Evolutionary conservation across 805 yeast genomes (phyloP).

Genomic region (Metschnikowia shivogae): DNA sequence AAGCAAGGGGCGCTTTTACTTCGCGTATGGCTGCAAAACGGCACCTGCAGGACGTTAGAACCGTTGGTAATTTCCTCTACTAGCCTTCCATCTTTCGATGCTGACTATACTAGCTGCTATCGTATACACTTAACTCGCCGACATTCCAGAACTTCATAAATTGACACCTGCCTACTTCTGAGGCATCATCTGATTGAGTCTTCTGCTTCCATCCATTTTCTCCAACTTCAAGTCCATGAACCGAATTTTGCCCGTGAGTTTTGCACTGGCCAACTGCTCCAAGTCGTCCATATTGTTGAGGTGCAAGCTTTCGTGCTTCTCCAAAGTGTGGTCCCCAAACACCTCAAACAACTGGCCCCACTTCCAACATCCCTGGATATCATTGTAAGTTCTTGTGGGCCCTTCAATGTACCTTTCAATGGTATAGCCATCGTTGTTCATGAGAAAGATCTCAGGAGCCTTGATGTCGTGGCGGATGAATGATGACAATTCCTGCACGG

Average conservation of each 20-base stretch:
- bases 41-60: no score
- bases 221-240: conserved; percentile 25
- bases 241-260: conserved; percentile 19
- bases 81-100: no score
- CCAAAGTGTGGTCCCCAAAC: conserved; percentile 48
- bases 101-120: no score
- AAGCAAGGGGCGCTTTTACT: no score
- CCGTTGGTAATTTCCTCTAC: no score
- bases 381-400: conserved; percentile 71
- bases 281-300: conserved; percentile 21
- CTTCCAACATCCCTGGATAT: conserved; percentile 75
- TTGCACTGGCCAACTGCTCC: conserved; percentile 14
- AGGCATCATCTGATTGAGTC: conserved; percentile 15
- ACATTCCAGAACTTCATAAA: no score
- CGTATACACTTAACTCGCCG: no score
- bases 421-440: conserved; percentile 87
- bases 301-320: conserved; percentile 21
- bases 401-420: conserved; percentile 87
- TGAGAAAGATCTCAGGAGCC: conserved; percentile 60
- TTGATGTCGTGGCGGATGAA: conserved; percentile 55
- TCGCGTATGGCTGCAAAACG: no score
- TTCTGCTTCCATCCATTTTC: conserved; percentile 26
- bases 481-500: conserved; percentile 76
- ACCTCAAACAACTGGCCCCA: conserved; percentile 67
- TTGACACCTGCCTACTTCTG: not conserved